These are phyloP conservation scores for Phytophthora fragariae DNA, from an alignment of 352 stramenopile species.

Conservation along the genomic window DNA sequence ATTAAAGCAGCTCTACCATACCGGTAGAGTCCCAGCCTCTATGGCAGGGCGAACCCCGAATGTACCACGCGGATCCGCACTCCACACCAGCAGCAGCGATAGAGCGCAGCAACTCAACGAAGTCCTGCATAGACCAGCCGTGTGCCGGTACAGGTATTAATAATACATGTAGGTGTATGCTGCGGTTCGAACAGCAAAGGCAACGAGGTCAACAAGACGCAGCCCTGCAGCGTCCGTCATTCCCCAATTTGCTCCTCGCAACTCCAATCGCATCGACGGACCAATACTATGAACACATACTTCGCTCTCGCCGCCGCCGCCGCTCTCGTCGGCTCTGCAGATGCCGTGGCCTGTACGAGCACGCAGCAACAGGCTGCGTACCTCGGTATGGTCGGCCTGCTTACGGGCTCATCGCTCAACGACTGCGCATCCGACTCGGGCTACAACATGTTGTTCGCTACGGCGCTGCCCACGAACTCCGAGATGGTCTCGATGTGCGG, in stretches of 20 bases:
- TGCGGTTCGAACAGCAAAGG: slow-evolving; percentile 25
- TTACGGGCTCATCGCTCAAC: slow-evolving; percentile 27
- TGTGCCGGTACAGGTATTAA: no score
- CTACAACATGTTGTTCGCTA: slow-evolving; percentile 53
- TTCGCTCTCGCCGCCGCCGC: slow-evolving; percentile 17
- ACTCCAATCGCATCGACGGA: background rate
- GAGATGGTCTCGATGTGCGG: slow-evolving; percentile 45
- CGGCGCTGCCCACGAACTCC: slow-evolving; percentile 27
- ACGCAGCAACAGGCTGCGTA: slow-evolving; percentile 33
- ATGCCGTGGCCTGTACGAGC: slow-evolving; percentile 23
- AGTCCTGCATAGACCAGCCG: background rate
- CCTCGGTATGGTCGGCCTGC: slow-evolving; percentile 31
- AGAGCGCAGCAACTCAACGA: no score
- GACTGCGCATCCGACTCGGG: slow-evolving; percentile 32
- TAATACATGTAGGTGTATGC: no score
- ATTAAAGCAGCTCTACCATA: slow-evolving; percentile 6
- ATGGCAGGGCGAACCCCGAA: slow-evolving; percentile 1
- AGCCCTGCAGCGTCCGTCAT: slow-evolving; percentile 14
- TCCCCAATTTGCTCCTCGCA: slow-evolving; percentile 36
- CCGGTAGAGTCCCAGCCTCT: no score
- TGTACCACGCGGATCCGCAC: slow-evolving; percentile 14
- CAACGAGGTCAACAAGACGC: slow-evolving; percentile 10
- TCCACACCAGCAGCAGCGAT: no score
- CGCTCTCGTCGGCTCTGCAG: slow-evolving; percentile 18
- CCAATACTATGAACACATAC: slow-evolving; percentile 37